A percentile compares a stretch with the other conserved stretches of the same genome.
phyloP scores from a whole-genome alignment of 192 early-diverging fungal species.

The Chytriomyces sp. region DNA sequence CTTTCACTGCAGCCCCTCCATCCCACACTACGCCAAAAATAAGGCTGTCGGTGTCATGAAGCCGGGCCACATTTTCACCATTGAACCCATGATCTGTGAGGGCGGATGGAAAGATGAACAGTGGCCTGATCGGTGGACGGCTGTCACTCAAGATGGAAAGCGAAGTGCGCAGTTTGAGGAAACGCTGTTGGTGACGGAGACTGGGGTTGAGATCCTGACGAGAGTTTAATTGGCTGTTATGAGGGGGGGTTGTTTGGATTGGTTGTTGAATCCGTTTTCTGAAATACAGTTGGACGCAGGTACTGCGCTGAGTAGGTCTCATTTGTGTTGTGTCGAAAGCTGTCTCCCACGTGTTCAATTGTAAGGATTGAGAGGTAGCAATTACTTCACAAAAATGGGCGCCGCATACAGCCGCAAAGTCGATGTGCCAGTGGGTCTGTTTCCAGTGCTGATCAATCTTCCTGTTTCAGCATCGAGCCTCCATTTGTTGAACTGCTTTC shows the following conservation, averaged over 20 bases:
- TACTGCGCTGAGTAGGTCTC: too few species aligned
- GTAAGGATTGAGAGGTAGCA: too few species aligned
- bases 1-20: slow-evolving; percentile 90
- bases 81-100: slow-evolving; percentile 99
- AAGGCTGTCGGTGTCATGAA: slow-evolving; percentile 97
- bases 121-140: slow-evolving; percentile 83
- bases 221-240: slow-evolving; percentile 11
- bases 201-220: slow-evolving; percentile 88
- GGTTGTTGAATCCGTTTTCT: too few species aligned
- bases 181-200: slow-evolving; percentile 92
- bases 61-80: slow-evolving; percentile 94
- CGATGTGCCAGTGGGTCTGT: too few species aligned
- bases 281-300: too few species aligned
- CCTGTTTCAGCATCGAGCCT: too few species aligned
- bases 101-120: slow-evolving; percentile 65
- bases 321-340: too few species aligned
- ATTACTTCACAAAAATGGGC: too few species aligned
- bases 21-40: slow-evolving; percentile 96
- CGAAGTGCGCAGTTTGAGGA: slow-evolving; percentile 98
- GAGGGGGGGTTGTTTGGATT: not conserved
- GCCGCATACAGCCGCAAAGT: too few species aligned
- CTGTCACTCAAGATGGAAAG: slow-evolving; percentile 89
- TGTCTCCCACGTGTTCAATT: too few species aligned
- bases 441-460: too few species aligned
- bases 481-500: too few species aligned